Evolutionary conservation across 2,329 filamentous ascomycete genomes (phyloP).

Genomic region (Aureobasidium sp.): DNA sequence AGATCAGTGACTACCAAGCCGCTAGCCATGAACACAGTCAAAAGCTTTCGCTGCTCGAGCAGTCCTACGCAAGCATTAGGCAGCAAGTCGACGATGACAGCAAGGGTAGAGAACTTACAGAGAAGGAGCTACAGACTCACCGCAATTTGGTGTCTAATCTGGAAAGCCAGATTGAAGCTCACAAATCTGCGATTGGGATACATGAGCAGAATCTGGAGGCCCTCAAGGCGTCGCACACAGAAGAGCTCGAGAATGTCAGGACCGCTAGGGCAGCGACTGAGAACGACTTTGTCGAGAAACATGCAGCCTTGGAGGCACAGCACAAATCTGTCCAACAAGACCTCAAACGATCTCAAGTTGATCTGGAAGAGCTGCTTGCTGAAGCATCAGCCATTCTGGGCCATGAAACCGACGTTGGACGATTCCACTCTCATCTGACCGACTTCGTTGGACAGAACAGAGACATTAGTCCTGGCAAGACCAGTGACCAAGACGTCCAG

Average conservation of each 20-base stretch:
- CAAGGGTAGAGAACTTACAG: constrained; percentile 51
- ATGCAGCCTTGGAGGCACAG: constrained; percentile 26
- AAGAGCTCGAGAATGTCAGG: constrained; percentile 56
- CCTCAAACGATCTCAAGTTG: constrained; percentile 52
- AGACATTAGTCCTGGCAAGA: background rate
- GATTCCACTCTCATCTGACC: constrained; percentile 37
- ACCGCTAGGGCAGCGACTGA: constrained; percentile 42
- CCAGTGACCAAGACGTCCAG: constrained; percentile 34
- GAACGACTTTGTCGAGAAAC: constrained; percentile 28
- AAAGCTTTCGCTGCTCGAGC: constrained; percentile 68
- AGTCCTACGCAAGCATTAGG: constrained; percentile 59
- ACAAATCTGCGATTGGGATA: constrained; percentile 48
- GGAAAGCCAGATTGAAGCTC: constrained; percentile 50
- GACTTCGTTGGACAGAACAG: constrained; percentile 37
- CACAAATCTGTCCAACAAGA: constrained; percentile 50
- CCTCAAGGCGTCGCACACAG: constrained; percentile 47
- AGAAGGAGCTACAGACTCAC: constrained; percentile 46
- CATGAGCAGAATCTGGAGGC: constrained; percentile 49
- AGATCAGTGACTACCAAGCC: constrained; percentile 75
- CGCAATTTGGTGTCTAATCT: constrained; percentile 47
- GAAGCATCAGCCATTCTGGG: constrained; percentile 57
- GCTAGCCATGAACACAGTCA: constrained; percentile 61
- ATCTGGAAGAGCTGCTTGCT: constrained; percentile 54
- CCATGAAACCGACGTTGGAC: constrained; percentile 47
- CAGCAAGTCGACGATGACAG: constrained; percentile 61